Base-by-base conservation (phyloP, 345 rosid species). In the Erodium maritimum region DNA sequence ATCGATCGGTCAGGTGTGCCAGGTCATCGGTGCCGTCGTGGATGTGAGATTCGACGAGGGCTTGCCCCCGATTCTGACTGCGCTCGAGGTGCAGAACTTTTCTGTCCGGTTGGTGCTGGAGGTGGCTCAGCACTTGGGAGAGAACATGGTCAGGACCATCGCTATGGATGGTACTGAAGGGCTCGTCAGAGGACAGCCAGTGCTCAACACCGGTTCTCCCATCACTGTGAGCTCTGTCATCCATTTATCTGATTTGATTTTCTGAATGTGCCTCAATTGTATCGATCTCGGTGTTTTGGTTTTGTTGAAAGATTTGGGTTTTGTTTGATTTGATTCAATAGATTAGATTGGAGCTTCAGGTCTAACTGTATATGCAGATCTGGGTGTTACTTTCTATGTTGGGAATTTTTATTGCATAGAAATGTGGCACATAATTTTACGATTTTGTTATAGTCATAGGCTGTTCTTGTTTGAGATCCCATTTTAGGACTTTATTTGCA, bases 101-200 rank as follows among this genome's bases (percentile, higher is more conserved):
- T 77, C 93, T 34, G 68, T 83, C 0, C 75, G 99, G 23, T 23
- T 93, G 29, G 99, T 93, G 14, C 86, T 93, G n/a, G 99, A 93
- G 78, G 99, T 93, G 56, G 88, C 99, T 8, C 96, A 89, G 79
- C 99, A 93, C 19, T 75, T 93, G 86, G 99, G 99, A 2, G 94
- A 80, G 79, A 79, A 68, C 61, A 68, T 77, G 17, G 96, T 91
- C 2, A 75, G 98, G 76, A 88, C 96, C 42, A 89, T 93, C 61
- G 99, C 96, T 60, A 89, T 93, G 96, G 96, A 89, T 66, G 96
- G 86, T 21, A 86, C 96, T 18, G 94, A 89, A 34, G 96, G 96
- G 20, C 71, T 93, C 2, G 89, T 86, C 11, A 73, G 96, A 63
- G 96, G 99, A 10, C 80, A 84, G 65, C 80, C 70, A 23, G 94